Evolutionary conservation across 805 yeast genomes (phyloP), one percentile per base, ranked within the genome.

Genomic region (Gaillardinia entomophila): DNA sequence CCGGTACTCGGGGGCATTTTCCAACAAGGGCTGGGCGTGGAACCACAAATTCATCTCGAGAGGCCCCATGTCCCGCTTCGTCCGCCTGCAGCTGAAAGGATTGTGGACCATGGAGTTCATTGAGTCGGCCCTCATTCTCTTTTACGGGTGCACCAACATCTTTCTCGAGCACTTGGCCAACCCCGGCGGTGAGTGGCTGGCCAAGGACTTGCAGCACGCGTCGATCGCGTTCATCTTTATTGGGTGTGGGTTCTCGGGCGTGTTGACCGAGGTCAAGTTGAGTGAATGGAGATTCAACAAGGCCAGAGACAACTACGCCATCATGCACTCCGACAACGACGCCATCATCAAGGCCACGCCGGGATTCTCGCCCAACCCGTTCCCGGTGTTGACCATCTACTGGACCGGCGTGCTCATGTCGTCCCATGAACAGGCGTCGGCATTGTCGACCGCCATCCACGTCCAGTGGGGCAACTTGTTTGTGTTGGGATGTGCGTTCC

Each of bases 351-450:
- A 59, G 36, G 64, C 65, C 10, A 58, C 81, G 1, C 89, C 89
- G 2, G 94, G 94, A 0, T 84, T 66, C 55, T 81, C 95, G 1
- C 89, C 95, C 42, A 92, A 92, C 54, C 97, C 97, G 22, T 87
- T 92, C 74, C 97, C 97, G 3, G 79, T 85, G 1, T 75, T 92
- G 43, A 87, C 94, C 2, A 84, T 92, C 22, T 92, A 85, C 62
- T 92, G 96, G 95, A 92, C 97, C 1, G 98, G 98, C 18, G 71
- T 82, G 11, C 68, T 92, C 40, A 92, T 92, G 98, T 88, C 97
- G 2, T 86, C 82, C 57, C 98, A 92, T 59, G 79, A 77, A 25
- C 98, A 92, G 59, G 83, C 89, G 4, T 80, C 92, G 1, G 66
- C 55, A 33, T 70, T 82, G 20, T 79, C 96, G 2, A 87, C 97